A percentile compares a stretch with the other conserved stretches of the same genome.
These are phyloP conservation scores for Nitzschia sp. DNA, from an alignment of 108 stramenopile genomes.

Conservation along the genomic window DNA sequence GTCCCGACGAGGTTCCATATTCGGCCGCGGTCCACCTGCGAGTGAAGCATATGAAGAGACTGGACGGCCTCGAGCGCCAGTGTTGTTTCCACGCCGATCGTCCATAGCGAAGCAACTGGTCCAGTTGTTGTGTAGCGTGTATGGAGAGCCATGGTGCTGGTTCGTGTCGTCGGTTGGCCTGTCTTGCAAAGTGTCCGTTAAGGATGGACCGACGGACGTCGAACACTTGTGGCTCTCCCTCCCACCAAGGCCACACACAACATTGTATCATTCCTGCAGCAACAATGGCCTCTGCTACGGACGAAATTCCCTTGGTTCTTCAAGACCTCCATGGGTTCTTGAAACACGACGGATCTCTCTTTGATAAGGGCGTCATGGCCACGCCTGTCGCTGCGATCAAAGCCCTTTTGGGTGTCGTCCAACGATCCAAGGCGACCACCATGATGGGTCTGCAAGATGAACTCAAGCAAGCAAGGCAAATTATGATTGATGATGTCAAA, in stretches of 20 bases:
- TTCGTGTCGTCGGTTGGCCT: too few species aligned
- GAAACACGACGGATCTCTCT: conserved; percentile 33
- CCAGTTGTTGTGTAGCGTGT: too few species aligned
- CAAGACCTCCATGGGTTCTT: conserved; percentile 32
- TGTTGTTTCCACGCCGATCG: not conserved
- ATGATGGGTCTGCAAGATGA: conserved; percentile 90
- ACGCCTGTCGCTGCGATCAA: conserved; percentile 89
- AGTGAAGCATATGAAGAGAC: conserved; percentile 33
- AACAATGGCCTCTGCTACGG: not conserved
- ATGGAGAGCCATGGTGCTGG: too few species aligned
- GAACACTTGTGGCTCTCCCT: too few species aligned
- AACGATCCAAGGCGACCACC: conserved; percentile 70
- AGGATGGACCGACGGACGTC: too few species aligned
- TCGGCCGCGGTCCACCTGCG: conserved; percentile 17
- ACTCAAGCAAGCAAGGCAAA: conserved; percentile 59
- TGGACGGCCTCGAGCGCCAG: conserved; percentile 15
- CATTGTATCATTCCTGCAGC: not conserved
- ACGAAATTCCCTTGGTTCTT: conserved; percentile 23
- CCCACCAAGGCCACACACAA: not conserved
- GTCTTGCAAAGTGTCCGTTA: too few species aligned
- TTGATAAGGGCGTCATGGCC: conserved; percentile 66
- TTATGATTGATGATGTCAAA: conserved; percentile 60
- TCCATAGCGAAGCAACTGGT: not conserved
- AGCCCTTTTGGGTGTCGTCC: conserved; percentile 78
- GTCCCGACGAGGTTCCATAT: not conserved